These are phyloP conservation scores for Eutrema yunnanense DNA, from an alignment of 345 rosid genomes.

Conservation along the genomic window DNA sequence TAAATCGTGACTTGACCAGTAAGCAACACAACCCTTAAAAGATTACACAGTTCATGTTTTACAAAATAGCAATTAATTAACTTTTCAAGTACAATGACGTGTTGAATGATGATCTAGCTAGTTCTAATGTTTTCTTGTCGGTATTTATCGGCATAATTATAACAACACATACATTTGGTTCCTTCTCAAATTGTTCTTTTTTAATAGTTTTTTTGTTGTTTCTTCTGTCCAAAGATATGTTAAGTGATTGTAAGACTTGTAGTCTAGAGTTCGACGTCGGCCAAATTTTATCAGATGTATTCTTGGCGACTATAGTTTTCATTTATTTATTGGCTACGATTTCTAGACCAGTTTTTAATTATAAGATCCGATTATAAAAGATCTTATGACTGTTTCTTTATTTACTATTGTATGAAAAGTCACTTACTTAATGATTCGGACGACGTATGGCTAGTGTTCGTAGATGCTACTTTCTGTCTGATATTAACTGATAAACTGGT, in stretches of 20 bases:
- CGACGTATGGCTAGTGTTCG: conserved; percentile 23
- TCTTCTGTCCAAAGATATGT: conserved; percentile 3
- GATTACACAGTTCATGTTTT: background rate
- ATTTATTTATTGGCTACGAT: background rate
- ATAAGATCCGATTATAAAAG: background rate
- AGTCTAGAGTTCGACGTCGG: conserved; percentile 1
- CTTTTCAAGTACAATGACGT: conserved; percentile 11
- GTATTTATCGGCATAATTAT: conserved; percentile 27
- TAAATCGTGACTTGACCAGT: conserved; percentile 13
- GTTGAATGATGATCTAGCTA: conserved; percentile 28
- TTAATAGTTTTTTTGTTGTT: background rate
- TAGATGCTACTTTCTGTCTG: conserved; percentile 28
- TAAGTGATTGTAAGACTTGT: background rate
- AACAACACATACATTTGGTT: conserved; percentile 26
- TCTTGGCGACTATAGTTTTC: background rate
- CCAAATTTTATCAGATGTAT: background rate
- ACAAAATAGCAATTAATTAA: background rate
- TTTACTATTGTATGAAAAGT: conserved; percentile 1
- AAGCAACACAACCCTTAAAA: conserved; percentile 14
- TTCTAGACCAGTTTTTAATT: background rate
- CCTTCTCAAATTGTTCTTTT: conserved; percentile 7
- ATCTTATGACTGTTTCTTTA: background rate
- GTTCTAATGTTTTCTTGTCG: conserved; percentile 30
- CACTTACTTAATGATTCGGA: conserved; percentile 13
- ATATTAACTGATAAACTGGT: background rate